phyloP scores from a whole-genome alignment of 768 basidiomycete genomes.

The Suillus spraguei region DNA sequence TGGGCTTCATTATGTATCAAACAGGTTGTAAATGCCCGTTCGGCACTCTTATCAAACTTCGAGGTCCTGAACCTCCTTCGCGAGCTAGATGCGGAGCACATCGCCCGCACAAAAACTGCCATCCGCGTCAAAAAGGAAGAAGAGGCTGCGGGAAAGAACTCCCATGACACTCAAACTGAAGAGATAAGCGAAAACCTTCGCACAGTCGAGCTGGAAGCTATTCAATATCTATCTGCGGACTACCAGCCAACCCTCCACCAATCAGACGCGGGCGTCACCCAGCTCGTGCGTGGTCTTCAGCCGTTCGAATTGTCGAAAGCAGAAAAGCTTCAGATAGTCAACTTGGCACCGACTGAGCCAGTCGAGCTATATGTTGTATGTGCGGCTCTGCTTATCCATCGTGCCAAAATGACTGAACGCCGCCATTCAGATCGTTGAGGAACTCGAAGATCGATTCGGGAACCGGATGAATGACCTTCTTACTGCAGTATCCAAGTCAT shows the following conservation, averaged over 20 bases:
- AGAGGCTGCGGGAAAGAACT: constrained; percentile 44
- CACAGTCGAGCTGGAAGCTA: constrained; percentile 87
- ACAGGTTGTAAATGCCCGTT: constrained; percentile 50
- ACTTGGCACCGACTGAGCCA: constrained; percentile 77
- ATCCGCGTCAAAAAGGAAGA: constrained; percentile 79
- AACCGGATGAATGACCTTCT: constrained; percentile 71
- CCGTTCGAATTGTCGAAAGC: constrained; percentile 81
- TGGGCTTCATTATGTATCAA: neutral
- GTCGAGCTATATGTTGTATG: constrained; percentile 91
- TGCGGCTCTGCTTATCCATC: constrained; percentile 15
- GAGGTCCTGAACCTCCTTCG: constrained; percentile 83
- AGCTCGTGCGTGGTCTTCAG: constrained; percentile 67
- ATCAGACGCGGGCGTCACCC: constrained; percentile 61
- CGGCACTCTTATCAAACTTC: constrained; percentile 85
- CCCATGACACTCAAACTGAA: constrained; percentile 39
- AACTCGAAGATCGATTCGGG: constrained; percentile 81
- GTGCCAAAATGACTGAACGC: constrained; percentile 3
- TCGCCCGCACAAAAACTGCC: constrained; percentile 68
- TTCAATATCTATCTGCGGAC: constrained; percentile 78
- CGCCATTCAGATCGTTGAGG: constrained; percentile 80
- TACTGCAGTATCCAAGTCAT: constrained; percentile 50
- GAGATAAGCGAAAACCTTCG: constrained; percentile 80
- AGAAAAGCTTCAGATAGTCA: constrained; percentile 92
- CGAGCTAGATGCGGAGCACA: constrained; percentile 74
- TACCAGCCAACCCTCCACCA: constrained; percentile 72